Conservation (phyloP, 768 basidiomycete species). For the Tricholoma furcatifolium region DNA sequence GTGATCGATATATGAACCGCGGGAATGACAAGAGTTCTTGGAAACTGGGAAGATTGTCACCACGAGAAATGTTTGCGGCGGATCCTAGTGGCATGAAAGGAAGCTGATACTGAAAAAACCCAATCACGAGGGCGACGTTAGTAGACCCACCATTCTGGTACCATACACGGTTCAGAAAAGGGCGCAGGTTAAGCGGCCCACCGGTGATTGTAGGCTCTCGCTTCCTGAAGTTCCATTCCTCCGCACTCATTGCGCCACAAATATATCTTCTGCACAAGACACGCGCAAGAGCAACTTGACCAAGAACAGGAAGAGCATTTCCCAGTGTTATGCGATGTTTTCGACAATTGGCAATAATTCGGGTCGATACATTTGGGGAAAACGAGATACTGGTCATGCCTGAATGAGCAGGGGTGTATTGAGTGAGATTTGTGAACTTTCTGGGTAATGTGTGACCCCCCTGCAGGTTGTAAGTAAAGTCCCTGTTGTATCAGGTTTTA, state of each 20-base stretch:
- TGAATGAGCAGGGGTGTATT: conserved; percentile 35
- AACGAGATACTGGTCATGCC: conserved; percentile 21
- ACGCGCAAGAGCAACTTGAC: conserved; percentile 52
- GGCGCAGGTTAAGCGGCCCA: conserved; percentile 52
- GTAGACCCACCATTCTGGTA: conserved; percentile 39
- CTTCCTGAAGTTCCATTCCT: conserved; percentile 53
- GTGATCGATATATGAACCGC: conserved; percentile 47
- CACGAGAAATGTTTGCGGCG: conserved; percentile 26
- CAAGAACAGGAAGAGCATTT: conserved; percentile 45
- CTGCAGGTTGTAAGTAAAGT: conserved; percentile 25
- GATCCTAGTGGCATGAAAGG: conserved; percentile 46
- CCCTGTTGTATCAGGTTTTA: neutral
- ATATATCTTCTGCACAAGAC: conserved; percentile 46
- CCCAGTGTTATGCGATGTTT: conserved; percentile 47
- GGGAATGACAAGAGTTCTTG: conserved; percentile 39
- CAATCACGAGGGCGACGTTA: conserved; percentile 42
- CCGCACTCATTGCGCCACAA: conserved; percentile 43
- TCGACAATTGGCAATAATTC: conserved; percentile 39
- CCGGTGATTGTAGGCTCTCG: conserved; percentile 46
- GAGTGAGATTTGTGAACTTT: conserved; percentile 33
- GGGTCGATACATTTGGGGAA: conserved; percentile 26
- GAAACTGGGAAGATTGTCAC: conserved; percentile 38
- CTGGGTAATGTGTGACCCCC: conserved; percentile 59
- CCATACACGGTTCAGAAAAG: conserved; percentile 49
- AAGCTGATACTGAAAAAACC: conserved; percentile 40